Base-by-base conservation (phyloP, 2,329 filamentous ascomycete genomes). In the Elsinoe australis region DNA sequence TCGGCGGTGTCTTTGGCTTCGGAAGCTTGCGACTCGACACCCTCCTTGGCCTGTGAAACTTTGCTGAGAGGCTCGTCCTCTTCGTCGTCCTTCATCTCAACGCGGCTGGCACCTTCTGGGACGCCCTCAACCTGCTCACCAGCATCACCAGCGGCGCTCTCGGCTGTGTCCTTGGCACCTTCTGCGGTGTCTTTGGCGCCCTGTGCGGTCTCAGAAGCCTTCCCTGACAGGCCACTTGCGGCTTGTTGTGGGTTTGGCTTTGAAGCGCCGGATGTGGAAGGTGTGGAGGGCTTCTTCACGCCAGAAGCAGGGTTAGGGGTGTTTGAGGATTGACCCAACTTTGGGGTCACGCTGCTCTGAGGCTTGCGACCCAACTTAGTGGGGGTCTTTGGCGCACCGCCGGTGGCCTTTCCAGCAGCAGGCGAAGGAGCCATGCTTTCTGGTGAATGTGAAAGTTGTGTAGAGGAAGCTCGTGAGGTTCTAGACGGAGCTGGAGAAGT, bases 331-430 rank as follows among this genome's bases (percentile, higher is more conserved):
- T 70, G 68, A 53, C 63, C 64, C 47, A 71, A 59, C 60, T 70
- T 70, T 8, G 52, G 52, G 17, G 64, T 63, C 51, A 62, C 54
- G 54, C 58, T 56, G 35, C 56, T 55, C 53, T 67, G 64, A 49
- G 65, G 59, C 61, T 70, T 70, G 54, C 69, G 59, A 52, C 67
- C 66, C 54, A 74, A 66, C 65, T 74, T 74, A 38, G 71, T 73
- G 29, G 71, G 71, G 52, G 71, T 74, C 63, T 70, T 70, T 56
- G 70, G 71, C 53, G 63, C 60, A 44, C 66, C 65, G 60, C 66
- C 60, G n/a, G 56, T 55, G 47, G 59, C 56, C 65, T 71, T 73
- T 61, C 70, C 71, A 54, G 71, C 70, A 55, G 71, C 70, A 58
- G 71, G 71, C 51, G 71, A 72, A 45, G 65, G 65, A 59, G 71